phyloP scores from a whole-genome alignment of 1,139 yeast species.

The Yamadazyma dendronema region DNA sequence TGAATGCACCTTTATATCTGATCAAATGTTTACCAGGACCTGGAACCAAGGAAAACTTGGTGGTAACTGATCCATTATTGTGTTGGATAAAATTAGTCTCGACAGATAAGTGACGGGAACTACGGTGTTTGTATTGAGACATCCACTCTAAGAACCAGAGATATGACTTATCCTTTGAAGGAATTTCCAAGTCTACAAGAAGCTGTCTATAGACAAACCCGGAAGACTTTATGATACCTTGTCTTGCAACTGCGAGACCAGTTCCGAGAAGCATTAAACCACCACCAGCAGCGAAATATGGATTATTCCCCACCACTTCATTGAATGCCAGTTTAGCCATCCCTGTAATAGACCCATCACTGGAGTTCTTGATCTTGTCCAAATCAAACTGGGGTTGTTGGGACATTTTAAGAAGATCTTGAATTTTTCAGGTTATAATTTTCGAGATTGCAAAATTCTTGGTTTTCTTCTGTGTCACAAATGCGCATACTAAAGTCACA shows the following conservation, averaged over 20 bases:
- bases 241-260: conserved; percentile 73
- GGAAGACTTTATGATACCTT: conserved; percentile 63
- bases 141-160: conserved; percentile 97
- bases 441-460: not conserved
- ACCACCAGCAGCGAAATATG: conserved; percentile 96
- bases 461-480: not conserved
- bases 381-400: conserved; percentile 25
- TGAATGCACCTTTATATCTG: conserved; percentile 81
- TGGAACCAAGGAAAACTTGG: conserved; percentile 91
- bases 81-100: conserved; percentile 87
- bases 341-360: conserved; percentile 40
- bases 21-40: conserved; percentile 96
- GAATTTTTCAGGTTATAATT: not conserved
- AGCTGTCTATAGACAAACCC: conserved; percentile 74
- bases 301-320: conserved; percentile 68
- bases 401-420: too few species aligned
- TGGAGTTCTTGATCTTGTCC: conserved; percentile 32
- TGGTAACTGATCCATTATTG: conserved; percentile 86
- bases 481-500: not conserved
- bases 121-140: conserved; percentile 73
- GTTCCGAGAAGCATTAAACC: conserved; percentile 95
- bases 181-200: conserved; percentile 89
- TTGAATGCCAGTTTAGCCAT: conserved; percentile 40
- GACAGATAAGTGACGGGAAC: conserved; percentile 83
- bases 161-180: conserved; percentile 90